Evolutionary conservation across 371 early-diverging fungal genomes (phyloP).

Genomic region (Lichtheimia corymbifera): DNA sequence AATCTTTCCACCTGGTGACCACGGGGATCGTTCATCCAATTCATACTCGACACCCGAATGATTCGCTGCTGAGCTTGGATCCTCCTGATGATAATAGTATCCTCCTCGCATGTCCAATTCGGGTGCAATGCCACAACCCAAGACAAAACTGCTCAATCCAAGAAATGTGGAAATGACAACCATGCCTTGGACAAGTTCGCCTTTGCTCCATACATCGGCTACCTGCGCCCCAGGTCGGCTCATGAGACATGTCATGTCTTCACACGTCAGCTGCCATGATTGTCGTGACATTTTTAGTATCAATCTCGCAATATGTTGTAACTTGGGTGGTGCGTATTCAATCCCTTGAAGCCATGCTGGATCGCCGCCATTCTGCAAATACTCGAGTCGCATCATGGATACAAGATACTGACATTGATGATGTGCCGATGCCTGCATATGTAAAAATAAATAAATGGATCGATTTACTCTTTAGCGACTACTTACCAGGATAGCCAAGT

Average conservation of each 20-base stretch:
- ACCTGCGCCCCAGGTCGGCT: slow-evolving; percentile 24
- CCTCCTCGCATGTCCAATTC: slow-evolving; percentile 71
- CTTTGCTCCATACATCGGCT: slow-evolving; percentile 57
- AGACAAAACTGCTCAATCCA: slow-evolving; percentile 60
- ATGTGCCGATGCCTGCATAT: slow-evolving; percentile 57
- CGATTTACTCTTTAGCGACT: not conserved
- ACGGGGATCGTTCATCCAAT: slow-evolving; percentile 27
- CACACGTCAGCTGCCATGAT: slow-evolving; percentile 58
- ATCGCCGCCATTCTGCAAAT: slow-evolving; percentile 61
- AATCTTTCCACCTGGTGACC: slow-evolving; percentile 7
- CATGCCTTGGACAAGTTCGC: slow-evolving; percentile 67
- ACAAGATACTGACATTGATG: slow-evolving; percentile 65
- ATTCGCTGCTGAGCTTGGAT: not conserved
- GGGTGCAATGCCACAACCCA: slow-evolving; percentile 66
- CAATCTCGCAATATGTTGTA: slow-evolving; percentile 51
- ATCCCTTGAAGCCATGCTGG: slow-evolving; percentile 62
- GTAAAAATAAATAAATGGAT: slow-evolving; percentile 4
- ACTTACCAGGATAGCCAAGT: slow-evolving; percentile 62
- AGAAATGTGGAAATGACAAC: slow-evolving; percentile 58
- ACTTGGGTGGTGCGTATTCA: slow-evolving; percentile 53
- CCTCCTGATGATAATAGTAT: slow-evolving; percentile 16
- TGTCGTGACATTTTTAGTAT: slow-evolving; percentile 58
- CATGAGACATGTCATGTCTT: slow-evolving; percentile 49
- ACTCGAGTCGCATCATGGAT: slow-evolving; percentile 55
- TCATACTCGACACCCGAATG: slow-evolving; percentile 43